Conservation (phyloP, 352 stramenopile species). For the Pythium sp. region DNA sequence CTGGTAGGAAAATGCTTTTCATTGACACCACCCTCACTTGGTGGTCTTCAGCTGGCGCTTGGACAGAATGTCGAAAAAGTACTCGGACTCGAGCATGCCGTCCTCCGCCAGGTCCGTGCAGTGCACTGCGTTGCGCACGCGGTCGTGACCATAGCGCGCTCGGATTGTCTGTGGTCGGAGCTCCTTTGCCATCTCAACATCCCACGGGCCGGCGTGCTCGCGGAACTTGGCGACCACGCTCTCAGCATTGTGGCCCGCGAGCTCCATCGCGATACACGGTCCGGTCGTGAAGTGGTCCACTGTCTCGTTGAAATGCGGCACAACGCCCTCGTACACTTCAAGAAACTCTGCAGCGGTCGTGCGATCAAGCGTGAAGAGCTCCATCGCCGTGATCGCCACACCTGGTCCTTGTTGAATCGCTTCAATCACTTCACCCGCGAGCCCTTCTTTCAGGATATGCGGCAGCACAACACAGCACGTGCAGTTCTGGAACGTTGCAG, state of each 20-base stretch:
- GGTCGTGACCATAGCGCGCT: slow-evolving; percentile 86
- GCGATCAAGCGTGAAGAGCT: slow-evolving; percentile 87
- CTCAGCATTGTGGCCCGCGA: slow-evolving; percentile 58
- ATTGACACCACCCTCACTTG: background rate
- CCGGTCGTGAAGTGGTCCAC: slow-evolving; percentile 89
- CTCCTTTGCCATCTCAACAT: slow-evolving; percentile 92
- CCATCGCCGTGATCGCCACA: slow-evolving; percentile 85
- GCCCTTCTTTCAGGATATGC: slow-evolving; percentile 88
- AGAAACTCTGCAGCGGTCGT: slow-evolving; percentile 90
- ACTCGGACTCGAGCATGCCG: slow-evolving; percentile 87
- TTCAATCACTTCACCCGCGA: slow-evolving; percentile 79
- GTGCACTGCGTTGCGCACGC: slow-evolving; percentile 89
- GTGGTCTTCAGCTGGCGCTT: slow-evolving; percentile 34
- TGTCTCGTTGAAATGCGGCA: slow-evolving; percentile 90
- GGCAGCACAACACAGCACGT: slow-evolving; percentile 92
- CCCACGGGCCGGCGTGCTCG: slow-evolving; percentile 85
- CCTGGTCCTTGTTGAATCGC: slow-evolving; percentile 64
- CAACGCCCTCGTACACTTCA: slow-evolving; percentile 88
- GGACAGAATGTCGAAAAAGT: slow-evolving; percentile 94
- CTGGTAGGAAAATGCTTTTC: background rate
- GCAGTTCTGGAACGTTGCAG: slow-evolving; percentile 84
- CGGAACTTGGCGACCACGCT: slow-evolving; percentile 74
- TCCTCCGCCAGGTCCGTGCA: slow-evolving; percentile 93
- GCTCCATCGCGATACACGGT: slow-evolving; percentile 88
- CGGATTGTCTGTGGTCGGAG: slow-evolving; percentile 88